Base-by-base conservation (phyloP, 2,329 filamentous ascomycete species). In the Reticulascus tulasneorum region DNA sequence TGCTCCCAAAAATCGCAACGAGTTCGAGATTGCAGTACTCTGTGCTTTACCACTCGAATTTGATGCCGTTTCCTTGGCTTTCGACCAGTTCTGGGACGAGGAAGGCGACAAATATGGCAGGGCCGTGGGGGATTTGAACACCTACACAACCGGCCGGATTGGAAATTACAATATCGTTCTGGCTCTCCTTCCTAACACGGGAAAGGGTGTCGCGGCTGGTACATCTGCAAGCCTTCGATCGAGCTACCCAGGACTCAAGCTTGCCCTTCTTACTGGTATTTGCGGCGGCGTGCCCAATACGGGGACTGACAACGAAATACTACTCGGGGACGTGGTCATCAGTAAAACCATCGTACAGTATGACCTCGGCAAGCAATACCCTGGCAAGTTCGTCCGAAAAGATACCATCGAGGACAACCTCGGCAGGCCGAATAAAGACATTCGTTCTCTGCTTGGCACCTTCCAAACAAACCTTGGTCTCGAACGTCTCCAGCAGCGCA, bases 181-280 rank as follows among this genome's bases (percentile, higher is more conserved):
- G 0, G 43, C 50, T 13, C 23, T 52, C 1, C 43, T 58, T 3
- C 42, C 53, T 3, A 29, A 28, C 4, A 59, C 56, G 35, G 58
- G 59, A 7, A 61, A 51, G 19, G 44, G 24, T 11, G 52, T 18
- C 21, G 51, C 59, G 0, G 51, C 58, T 0, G 33, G 33, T 4
- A 42, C 53, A 0, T 44, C 56, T 0, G 40, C 52, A 1, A 49
- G 45, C 15, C 37, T 68, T 10, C 51, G 52, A 0, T 46, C 42
- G 2, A 68, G 60, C 28, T 69, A 59, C 24, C 32, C 39, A 0
- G 38, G 39, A 3, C 38, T 71, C 5, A 53, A 47, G 16, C 43
- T 68, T 0, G 57, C 43, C 1, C 19, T 70, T 0, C 28, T 69
- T 0, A 57, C 61, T 4, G 66, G 66, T 1, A 52, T 69, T 4